Evolutionary conservation across 2,329 filamentous ascomycete genomes (phyloP).

Genomic region (Talaromyces islandicus): DNA sequence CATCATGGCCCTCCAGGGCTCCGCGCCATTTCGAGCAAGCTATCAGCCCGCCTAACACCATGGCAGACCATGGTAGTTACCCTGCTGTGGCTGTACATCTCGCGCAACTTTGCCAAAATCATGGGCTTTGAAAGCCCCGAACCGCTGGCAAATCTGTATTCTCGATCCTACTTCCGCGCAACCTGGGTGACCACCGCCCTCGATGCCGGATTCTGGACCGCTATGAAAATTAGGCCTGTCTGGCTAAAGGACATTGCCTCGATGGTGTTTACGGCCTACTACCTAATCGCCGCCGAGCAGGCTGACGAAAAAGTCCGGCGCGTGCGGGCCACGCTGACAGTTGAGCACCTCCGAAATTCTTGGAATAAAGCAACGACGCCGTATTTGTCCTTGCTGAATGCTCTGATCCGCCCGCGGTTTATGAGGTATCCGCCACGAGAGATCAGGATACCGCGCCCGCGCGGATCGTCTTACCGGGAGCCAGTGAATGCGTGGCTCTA

Average conservation of each 20-base stretch:
- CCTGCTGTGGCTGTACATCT: slow-evolving; percentile 83
- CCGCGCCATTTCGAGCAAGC: slow-evolving; percentile 63
- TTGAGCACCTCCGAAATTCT: slow-evolving; percentile 84
- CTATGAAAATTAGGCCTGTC: slow-evolving; percentile 80
- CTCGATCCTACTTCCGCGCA: slow-evolving; percentile 83
- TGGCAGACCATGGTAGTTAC: slow-evolving; percentile 89
- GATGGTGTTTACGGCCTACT: slow-evolving; percentile 81
- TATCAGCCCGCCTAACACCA: slow-evolving; percentile 67
- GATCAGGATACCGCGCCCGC: slow-evolving; percentile 76
- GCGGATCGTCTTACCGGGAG: slow-evolving; percentile 73
- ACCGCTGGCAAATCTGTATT: slow-evolving; percentile 90
- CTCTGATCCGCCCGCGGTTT: slow-evolving; percentile 68
- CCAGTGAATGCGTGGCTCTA: slow-evolving; percentile 86
- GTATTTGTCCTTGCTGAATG: slow-evolving; percentile 69
- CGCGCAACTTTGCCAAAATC: slow-evolving; percentile 89
- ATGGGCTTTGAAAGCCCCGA: slow-evolving; percentile 88
- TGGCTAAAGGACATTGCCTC: slow-evolving; percentile 78
- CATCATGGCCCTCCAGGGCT: slow-evolving; percentile 80
- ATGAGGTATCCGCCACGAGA: slow-evolving; percentile 75
- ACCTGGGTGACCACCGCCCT: slow-evolving; percentile 95
- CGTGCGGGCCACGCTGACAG: slow-evolving; percentile 75
- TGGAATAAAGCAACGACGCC: slow-evolving; percentile 95
- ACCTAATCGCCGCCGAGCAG: slow-evolving; percentile 84
- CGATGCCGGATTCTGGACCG: slow-evolving; percentile 97
- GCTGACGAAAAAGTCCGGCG: slow-evolving; percentile 96